Evolutionary conservation across 2,329 filamentous ascomycete species (phyloP), one percentile per base, ranked within the genome.

Genomic region (Chaetothyriales sp.): DNA sequence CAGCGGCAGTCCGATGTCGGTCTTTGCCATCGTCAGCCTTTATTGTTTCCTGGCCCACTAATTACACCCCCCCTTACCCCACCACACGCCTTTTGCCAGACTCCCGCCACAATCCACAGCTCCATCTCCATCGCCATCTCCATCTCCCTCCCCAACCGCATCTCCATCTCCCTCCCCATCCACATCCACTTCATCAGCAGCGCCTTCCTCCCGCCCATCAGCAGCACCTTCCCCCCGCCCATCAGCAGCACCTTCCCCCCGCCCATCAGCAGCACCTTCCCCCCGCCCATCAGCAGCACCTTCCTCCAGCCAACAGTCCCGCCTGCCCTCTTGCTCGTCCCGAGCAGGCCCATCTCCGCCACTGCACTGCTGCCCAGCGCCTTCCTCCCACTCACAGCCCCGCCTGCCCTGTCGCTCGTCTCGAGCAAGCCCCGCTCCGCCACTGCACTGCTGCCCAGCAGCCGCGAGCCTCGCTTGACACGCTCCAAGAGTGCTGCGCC

Each of bases 401-500:
- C 9, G 33, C 33, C 33, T 15, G 2, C 33, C 33, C 33, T 40
- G 10, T 40, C 15, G 33, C 33, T 15, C 15, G 33, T 15, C 33
- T 13, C 33, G 33, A 40, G 33, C 10, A 40, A 13, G 33, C 5
- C 33, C 33, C 15, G 15, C 10, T 33, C 3, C 10, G 29, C 29
- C 10, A 13, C 29, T 33, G 29, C 29, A 13, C 29, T 33, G 29
- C 29, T 33, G 8, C 33, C 15, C 33, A 2, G 33, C 33, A 40
- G 15, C 10, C 33, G 15, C 33, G 33, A 15, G 13, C 15, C 33
- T 58, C 56, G 18, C 48, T 52, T 33, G 49, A 50, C 44, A 56
- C 50, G 8, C 18, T 60, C 47, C 47, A 61, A 53, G 56, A 61
- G 55, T 61, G 58, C 52, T 61, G 59, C 54, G 49, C 54, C 40